A percentile compares a stretch with the other conserved stretches of the same genome.
Evolutionary conservation across 2,329 filamentous ascomycete genomes (phyloP).

Genomic region (Cladosporium sp.): DNA sequence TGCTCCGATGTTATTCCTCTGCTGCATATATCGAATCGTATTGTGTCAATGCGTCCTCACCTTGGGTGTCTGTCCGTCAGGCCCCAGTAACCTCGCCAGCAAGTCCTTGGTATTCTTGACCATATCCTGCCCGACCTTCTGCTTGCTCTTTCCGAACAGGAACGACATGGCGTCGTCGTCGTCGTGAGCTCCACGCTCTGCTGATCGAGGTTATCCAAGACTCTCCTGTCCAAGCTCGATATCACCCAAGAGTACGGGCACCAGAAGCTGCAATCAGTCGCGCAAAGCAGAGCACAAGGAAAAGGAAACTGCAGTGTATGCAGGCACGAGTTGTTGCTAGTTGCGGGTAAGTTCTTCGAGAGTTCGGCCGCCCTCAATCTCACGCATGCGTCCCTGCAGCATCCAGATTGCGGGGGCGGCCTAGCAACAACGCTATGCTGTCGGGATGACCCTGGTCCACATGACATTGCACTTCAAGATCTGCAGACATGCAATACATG

Average conservation of each 20-base stretch:
- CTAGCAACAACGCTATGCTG: background rate
- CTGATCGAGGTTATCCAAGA: background rate
- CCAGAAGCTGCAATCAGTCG: background rate
- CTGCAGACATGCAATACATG: too few species aligned
- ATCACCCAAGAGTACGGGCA: too few species aligned
- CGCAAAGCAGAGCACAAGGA: background rate
- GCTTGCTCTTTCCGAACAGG: conserved; percentile 60
- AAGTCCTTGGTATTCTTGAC: conserved; percentile 61
- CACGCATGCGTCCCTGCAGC: background rate
- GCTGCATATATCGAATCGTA: background rate
- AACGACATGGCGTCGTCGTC: conserved; percentile 61
- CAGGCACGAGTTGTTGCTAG: background rate
- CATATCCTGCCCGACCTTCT: conserved; percentile 60
- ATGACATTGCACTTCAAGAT: too few species aligned
- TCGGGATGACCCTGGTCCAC: too few species aligned
- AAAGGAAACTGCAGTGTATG: background rate
- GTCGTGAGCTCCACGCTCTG: conserved; percentile 15
- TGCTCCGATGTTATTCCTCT: conserved; percentile 34
- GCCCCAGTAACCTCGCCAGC: conserved; percentile 51
- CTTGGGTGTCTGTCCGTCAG: conserved; percentile 51
- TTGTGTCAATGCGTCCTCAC: conserved; percentile 36
- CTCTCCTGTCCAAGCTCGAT: background rate
- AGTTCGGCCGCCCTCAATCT: background rate
- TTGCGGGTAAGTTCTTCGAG: background rate
- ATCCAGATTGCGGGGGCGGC: background rate